Evolutionary conservation across 1,284 basidiomycete species (phyloP), one percentile per base, ranked within the genome.

Genomic region (Microbotryomycetes sp.): DNA sequence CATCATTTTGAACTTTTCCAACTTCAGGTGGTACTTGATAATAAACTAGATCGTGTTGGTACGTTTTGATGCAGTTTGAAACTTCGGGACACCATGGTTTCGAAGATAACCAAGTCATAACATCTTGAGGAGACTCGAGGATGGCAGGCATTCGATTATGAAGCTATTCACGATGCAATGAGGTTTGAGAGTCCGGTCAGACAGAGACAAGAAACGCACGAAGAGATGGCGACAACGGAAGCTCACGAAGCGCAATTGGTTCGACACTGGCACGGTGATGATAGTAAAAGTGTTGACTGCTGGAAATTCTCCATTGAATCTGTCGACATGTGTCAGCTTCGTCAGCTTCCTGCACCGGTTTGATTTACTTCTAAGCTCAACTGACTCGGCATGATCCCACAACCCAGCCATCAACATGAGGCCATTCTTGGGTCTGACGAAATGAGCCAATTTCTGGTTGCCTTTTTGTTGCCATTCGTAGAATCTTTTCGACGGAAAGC

Each of bases 81-180:
- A 88, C 81, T 60, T 68, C 71, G 32, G 81, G 80, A 6, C 76
- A 72, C 89, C 86, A 91, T 25, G 73, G 76, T 54, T 81, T 80
- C 2, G 81, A 80, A 9, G 81, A 83, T 12, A 97, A 81, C 93
- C 93, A 97, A 25, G 75, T 74, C 14, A 79, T 73, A 45, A 92
- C 78, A 6, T 87, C 84, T 4, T 83, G 79, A 50, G 79, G 72
- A 1, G 80, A 79, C 2, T 83, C 80, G 2, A 97, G 81, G 54
- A 97, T 87, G 55, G 92, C 88, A 3, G 93, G 93, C 79, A 94
- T 92, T 19, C 93, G 84, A 71, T 94, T 89, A 75, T 97, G 93
- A 31, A 94, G 79, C 71, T 73, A 52, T 6, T 23, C 25, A 30
- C 6, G 28, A 28, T 14, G 2, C 12, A 12, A 22, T 16, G n/a